Conservation (phyloP, 129 eudicot species). For the Kitagawia praeruptora region DNA sequence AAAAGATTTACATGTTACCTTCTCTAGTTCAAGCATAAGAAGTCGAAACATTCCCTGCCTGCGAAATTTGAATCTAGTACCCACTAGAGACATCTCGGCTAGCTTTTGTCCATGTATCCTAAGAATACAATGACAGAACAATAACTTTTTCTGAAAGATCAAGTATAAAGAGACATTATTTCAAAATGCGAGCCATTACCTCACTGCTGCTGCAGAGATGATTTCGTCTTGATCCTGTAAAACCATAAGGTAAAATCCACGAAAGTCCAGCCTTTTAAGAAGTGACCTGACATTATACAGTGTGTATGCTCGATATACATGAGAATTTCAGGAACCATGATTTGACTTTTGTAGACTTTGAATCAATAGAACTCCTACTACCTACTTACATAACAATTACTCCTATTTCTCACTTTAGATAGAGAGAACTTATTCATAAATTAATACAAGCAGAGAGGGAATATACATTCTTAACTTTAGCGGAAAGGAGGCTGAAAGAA, state of each 20-base stretch:
- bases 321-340: neutral
- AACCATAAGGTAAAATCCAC: conserved; percentile 6
- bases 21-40: conserved; percentile 4
- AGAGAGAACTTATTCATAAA: neutral
- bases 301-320: neutral
- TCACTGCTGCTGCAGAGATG: conserved; percentile 11
- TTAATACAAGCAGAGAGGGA: neutral
- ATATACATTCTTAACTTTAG: neutral
- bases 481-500: neutral
- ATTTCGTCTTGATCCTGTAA: neutral
- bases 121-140: neutral
- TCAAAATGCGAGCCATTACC: neutral
- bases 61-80: conserved; percentile 7
- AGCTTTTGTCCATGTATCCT: conserved; percentile 6
- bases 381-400: neutral
- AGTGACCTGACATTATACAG: neutral
- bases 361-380: neutral
- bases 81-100: conserved; percentile 6
- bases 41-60: conserved; percentile 8
- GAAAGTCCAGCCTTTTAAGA: conserved; percentile 6
- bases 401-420: neutral
- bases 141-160: neutral
- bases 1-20: neutral
- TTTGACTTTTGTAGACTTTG: neutral
- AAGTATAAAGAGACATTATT: neutral